Percentiles rank a stretch among this genome's conserved stretches.
These are phyloP conservation scores for Ceratocystis lukuohia DNA, from an alignment of 2,329 filamentous ascomycete species.

Conservation along the genomic window DNA sequence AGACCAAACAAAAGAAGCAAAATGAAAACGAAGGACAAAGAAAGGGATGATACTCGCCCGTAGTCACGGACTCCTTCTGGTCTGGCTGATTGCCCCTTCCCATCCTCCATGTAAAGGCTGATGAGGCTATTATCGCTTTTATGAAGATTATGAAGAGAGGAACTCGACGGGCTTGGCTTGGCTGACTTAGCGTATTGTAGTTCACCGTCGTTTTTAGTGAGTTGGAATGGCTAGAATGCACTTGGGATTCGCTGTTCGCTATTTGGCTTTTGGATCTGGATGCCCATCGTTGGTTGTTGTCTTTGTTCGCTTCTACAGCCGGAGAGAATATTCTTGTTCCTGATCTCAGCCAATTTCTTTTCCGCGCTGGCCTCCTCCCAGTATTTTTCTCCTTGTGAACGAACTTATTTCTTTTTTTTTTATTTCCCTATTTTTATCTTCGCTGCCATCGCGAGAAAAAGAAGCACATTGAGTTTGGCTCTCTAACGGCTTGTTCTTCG, in stretches of 20 bases:
- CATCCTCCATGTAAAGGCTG: no score
- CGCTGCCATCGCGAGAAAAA: background rate
- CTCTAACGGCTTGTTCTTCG: background rate
- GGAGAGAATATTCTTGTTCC: conserved; percentile 6
- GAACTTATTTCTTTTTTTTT: background rate
- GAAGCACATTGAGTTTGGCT: background rate
- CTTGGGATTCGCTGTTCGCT: no score
- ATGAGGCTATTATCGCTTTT: no score
- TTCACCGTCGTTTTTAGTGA: background rate
- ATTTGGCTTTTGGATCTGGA: background rate
- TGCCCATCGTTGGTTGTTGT: conserved; percentile 3
- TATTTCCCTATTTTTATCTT: background rate
- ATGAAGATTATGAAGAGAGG: background rate
- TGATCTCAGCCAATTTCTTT: conserved; percentile 1
- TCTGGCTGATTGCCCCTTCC: no score
- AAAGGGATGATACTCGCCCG: no score
- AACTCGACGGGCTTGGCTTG: background rate
- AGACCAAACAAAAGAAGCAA: background rate
- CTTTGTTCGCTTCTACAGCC: conserved; percentile 4
- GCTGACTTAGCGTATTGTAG: background rate
- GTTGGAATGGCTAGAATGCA: background rate
- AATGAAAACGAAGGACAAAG: background rate
- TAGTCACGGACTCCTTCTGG: no score
- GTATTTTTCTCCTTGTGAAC: background rate
- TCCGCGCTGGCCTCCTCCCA: background rate